Evolutionary conservation across 1,284 basidiomycete genomes (phyloP), one percentile per base, ranked within the genome.

Genomic region (Cystobasidiaceae sp.): DNA sequence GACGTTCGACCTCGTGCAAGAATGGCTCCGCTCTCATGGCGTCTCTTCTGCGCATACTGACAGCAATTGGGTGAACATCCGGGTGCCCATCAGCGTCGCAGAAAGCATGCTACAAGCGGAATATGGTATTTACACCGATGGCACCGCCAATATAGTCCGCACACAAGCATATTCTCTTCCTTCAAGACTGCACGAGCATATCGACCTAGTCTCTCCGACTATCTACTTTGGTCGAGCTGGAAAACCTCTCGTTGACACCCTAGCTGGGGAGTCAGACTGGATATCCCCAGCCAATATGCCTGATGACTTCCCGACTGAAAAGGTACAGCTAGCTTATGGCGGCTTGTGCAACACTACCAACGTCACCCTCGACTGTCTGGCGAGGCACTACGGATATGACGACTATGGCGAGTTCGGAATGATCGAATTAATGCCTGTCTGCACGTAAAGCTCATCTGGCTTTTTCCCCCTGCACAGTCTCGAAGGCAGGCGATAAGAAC

Each of bases 401-500:
- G 34, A 21, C 2, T 56, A 56, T 21, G 34, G 54, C 43, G 48
- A 50, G 48, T 50, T 9, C 2, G 21, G 11, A 3, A 15, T 46
- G 2, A n/a, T n/a, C 2, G 44, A 23, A 46, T 3, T 11, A 46
- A 46, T 33, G 5, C 28, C 21, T 15, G 1, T 7, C 49, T 51
- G 3, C 13, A 2, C 25, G 13, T 6, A 8, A 51, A 13, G 49
- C n/a, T n/a, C n/a, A n/a, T n/a, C n/a, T n/a, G n/a, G n/a, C n/a
- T n/a, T 15, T 11, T 46, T 3, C 13, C 19, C 7, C 1, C 44
- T 4, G 44, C 13, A 13, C 27, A 46, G 51, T 11, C 7, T 56
- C 54, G 23, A 56, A 56, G 54, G 54, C 54, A 23, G 54, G 17
- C 21, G 54, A 56, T 28, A 56, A 56, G 54, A 56, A 56, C 23